Evolutionary conservation across 148 eudicot species (phyloP).

Genomic region (Chenopodium berlandieri): DNA sequence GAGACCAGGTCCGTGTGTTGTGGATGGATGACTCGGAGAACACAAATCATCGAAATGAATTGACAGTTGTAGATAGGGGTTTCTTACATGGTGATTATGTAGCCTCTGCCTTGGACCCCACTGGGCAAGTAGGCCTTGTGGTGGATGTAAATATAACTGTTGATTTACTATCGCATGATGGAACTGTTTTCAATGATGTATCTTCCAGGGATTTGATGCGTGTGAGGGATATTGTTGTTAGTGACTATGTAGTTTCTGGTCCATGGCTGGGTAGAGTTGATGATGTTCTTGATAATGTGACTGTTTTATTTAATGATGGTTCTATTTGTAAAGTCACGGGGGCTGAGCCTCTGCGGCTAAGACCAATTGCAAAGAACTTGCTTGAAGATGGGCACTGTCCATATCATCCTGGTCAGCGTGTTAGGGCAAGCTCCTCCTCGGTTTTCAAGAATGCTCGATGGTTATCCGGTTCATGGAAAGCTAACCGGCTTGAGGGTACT

Average conservation of each 20-base stretch:
- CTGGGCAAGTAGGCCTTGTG: slow-evolving; percentile 90
- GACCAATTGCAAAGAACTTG: slow-evolving; percentile 60
- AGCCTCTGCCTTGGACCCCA: slow-evolving; percentile 73
- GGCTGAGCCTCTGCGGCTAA: slow-evolving; percentile 85
- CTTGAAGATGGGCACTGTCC: slow-evolving; percentile 92
- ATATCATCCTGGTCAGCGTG: slow-evolving; percentile 92
- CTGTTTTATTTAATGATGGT: slow-evolving; percentile 82
- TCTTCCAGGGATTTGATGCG: slow-evolving; percentile 70
- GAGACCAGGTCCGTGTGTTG: slow-evolving; percentile 79
- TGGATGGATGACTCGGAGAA: slow-evolving; percentile 91
- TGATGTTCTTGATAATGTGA: slow-evolving; percentile 83
- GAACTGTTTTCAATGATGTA: slow-evolving; percentile 50
- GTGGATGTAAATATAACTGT: slow-evolving; percentile 68
- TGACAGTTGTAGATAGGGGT: slow-evolving; percentile 73
- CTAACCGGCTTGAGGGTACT: slow-evolving; percentile 75
- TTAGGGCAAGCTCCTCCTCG: slow-evolving; percentile 78
- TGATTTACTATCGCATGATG: slow-evolving; percentile 65
- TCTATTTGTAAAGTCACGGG: slow-evolving; percentile 81
- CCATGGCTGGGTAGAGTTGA: slow-evolving; percentile 97
- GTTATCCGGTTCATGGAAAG: slow-evolving; percentile 85
- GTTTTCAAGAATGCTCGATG: slow-evolving; percentile 82
- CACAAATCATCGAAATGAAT: slow-evolving; percentile 47
- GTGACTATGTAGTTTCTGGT: slow-evolving; percentile 86
- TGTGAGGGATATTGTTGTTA: slow-evolving; percentile 70
- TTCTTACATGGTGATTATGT: slow-evolving; percentile 93